Evolutionary conservation across 192 early-diverging fungal genomes (phyloP), one percentile per base, ranked within the genome.

Genomic region (Backusella tarrabulga): DNA sequence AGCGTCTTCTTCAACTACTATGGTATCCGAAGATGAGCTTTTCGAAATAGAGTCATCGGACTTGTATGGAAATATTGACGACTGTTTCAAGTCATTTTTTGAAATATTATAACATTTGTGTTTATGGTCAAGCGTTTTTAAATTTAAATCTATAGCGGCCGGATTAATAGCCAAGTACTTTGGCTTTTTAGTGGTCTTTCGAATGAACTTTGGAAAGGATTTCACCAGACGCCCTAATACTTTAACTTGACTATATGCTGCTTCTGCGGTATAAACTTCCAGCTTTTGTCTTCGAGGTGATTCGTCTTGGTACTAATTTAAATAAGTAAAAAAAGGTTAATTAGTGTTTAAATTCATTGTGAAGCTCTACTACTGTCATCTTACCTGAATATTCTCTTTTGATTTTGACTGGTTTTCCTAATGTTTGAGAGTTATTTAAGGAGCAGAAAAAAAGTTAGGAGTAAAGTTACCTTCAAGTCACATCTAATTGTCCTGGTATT

Each of bases 41-140:
- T 63, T 29, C 11, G 26, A 29, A 63, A 63, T 63, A 63, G 56
- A 63, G 26, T 29, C 23, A 29, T 29, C 56, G 11, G 21, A 23
- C 21, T 63, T 63, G 23, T 23, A 63, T 63, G 23, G 0, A 63
- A 29, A 7, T 54, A 54, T 8, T 54, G 21, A 54, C 7, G 52
- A 5, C 21, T 54, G 52, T 29, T 63, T 63, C 21, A 63, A 1
- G 23, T 63, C 56, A 63, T 9, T 63, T 63, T 63, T 26, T 2
- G 21, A 63, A 63, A 63, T 63, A 32, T 63, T 63, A 63, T 63
- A 63, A 12, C 56, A 63, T 63, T 63, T 63, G 56, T 63, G 56
- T 29, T 63, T 63, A 63, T 63, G 26, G 11, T n/a, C 56, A 63
- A 63, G 56, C 11, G 23, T 32, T 63, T 63, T 63, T 29, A 63